A percentile compares a stretch with the other conserved stretches of the same genome.
Evolutionary conservation across 2,329 filamentous ascomycete genomes (phyloP).

Genomic region (Fusarium marasasianum): DNA sequence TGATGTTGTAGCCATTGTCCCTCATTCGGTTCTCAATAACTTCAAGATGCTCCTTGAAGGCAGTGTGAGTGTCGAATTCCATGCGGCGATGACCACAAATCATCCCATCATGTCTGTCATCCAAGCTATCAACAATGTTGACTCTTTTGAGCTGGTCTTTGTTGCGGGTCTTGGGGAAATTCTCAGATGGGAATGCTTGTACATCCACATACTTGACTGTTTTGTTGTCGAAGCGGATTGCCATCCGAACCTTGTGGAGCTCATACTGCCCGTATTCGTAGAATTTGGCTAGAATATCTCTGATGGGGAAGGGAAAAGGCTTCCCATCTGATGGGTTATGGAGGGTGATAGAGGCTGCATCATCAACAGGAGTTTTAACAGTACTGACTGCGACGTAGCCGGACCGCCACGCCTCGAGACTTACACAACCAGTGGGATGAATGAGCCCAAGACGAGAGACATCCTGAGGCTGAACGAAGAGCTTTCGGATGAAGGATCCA

Average conservation of each 20-base stretch:
- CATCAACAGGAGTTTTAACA: neutral
- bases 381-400: rapidly evolving
- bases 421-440: neutral
- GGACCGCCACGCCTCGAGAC: neutral
- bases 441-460: neutral
- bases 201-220: neutral
- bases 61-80: neutral
- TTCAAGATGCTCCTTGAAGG: neutral
- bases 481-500: neutral
- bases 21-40: neutral
- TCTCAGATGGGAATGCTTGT: neutral
- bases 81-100: rapidly evolving
- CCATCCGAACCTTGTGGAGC: neutral
- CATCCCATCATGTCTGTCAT: rapidly evolving
- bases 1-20: neutral
- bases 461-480: neutral
- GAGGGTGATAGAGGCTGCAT: neutral
- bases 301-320: neutral
- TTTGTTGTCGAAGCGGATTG: neutral
- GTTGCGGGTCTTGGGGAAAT: neutral
- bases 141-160: neutral
- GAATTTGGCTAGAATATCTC: neutral
- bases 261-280: neutral
- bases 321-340: neutral
- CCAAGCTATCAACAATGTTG: neutral